phyloP scores from a whole-genome alignment of 345 rosid species.

The Eutrema japonicum region DNA sequence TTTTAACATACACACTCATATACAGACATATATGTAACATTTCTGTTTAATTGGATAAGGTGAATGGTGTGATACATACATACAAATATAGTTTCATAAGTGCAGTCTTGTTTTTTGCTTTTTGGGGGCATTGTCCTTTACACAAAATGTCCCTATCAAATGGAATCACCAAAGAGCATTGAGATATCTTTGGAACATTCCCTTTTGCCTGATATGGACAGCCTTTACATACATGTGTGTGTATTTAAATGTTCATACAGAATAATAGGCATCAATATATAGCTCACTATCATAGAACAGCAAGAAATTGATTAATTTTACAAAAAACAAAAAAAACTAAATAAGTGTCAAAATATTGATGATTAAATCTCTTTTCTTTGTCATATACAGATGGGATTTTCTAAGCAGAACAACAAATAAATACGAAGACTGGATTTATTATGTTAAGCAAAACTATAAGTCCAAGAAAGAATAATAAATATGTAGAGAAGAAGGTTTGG shows the following conservation, averaged over 20 bases:
- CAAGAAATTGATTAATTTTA: background rate
- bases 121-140: slow-evolving; percentile 19
- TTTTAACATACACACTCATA: background rate
- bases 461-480: slow-evolving; percentile 13
- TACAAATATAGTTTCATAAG: slow-evolving; percentile 10
- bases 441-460: slow-evolving; percentile 13
- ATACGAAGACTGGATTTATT: background rate
- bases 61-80: slow-evolving; percentile 24
- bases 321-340: background rate
- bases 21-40: background rate
- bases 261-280: background rate
- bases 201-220: slow-evolving; percentile 34
- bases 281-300: background rate
- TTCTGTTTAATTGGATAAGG: slow-evolving; percentile 30
- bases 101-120: slow-evolving; percentile 33
- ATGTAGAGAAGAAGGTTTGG: slow-evolving; percentile 16
- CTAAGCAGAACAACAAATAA: background rate
- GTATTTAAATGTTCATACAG: slow-evolving; percentile 6
- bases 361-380: background rate
- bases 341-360: background rate
- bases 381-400: background rate
- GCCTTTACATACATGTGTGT: slow-evolving; percentile 15
- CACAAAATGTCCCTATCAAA: slow-evolving; percentile 33
- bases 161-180: slow-evolving; percentile 41
- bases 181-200: slow-evolving; percentile 43